Evolutionary conservation across 2,329 filamentous ascomycete species (phyloP), one percentile per base, ranked within the genome.

Genomic region (Aspergillus ochraceus): DNA sequence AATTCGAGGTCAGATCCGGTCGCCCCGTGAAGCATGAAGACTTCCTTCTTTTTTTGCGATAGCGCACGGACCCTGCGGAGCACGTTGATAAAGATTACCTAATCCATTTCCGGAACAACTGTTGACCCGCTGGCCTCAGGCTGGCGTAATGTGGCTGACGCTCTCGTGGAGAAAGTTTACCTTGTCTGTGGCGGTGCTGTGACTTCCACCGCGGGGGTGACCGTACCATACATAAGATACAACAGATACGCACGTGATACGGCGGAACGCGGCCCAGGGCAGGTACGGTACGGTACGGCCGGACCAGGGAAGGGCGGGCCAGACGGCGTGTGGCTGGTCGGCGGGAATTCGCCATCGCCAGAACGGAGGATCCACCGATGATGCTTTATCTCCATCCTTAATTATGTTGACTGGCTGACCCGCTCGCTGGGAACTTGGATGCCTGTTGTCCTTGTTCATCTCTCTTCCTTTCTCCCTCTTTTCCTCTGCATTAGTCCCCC

Each of bases 51-150:
- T 67, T 55, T 60, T 64, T 62, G 63, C 60, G 62, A 65, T 63
- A 63, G 54, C 64, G 65, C 65, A 66, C 64, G 60, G 62, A 56
- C 65, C 65, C 61, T 4, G 19, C 17, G 32, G 17, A 39, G 26
- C 24, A 30, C 14, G 50, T 49, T 14, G 20, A 49, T 30, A 36
- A 42, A 36, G 32, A 36, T 36, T 36, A 36, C 32, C 10, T 36
- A 36, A 36, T 36, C 11, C 4, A 10, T 11, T 11, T 36, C 12
- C 32, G 32, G 32, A 11, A 10, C 3, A 36, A 36, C 10, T 36
- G 12, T 36, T 36, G 10, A 14, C 14, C 26, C 26, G 26, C 8
- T 9, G 8, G 5, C 26, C 26, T 6, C 8, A 6, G 26, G 26
- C 26, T 26, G 26, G 26, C 26, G 26, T 26, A 26, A 26, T 32